These are phyloP conservation scores for Diaporthe caulivora DNA, from an alignment of 2,329 filamentous ascomycete species.

Conservation along the genomic window DNA sequence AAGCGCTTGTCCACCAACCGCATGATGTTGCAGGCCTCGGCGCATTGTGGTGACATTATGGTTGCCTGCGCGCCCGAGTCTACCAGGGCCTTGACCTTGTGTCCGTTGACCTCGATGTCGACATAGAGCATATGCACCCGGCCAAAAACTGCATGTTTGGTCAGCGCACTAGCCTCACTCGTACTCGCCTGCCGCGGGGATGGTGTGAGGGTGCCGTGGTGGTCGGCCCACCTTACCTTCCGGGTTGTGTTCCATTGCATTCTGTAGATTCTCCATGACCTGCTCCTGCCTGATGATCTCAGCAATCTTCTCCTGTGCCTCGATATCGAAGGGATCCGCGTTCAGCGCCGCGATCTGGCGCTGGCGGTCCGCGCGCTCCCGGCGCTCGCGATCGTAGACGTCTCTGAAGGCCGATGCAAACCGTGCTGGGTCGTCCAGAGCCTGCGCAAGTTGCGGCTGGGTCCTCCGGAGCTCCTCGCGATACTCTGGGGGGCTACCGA, in stretches of 20 bases:
- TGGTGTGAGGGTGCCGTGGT: slow-evolving; percentile 13
- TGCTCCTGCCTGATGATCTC: slow-evolving; percentile 97
- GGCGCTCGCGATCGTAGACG: slow-evolving; percentile 77
- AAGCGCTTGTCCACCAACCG: slow-evolving; percentile 93
- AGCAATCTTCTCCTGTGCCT: slow-evolving; percentile 91
- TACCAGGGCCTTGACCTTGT: slow-evolving; percentile 94
- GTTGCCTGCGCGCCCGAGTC: slow-evolving; percentile 98
- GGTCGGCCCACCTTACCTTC: slow-evolving; percentile 76
- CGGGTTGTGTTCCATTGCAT: slow-evolving; percentile 96
- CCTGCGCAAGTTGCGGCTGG: slow-evolving; percentile 82
- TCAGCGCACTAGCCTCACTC: slow-evolving; percentile 32
- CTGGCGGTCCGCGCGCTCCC: slow-evolving; percentile 81
- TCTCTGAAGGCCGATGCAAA: slow-evolving; percentile 81
- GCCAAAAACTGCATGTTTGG: slow-evolving; percentile 78
- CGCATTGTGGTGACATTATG: slow-evolving; percentile 97
- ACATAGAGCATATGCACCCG: slow-evolving; percentile 97
- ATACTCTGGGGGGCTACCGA: slow-evolving; percentile 78
- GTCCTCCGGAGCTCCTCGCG: slow-evolving; percentile 78
- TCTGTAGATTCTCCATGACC: slow-evolving; percentile 95
- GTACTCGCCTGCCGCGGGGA: slow-evolving; percentile 5
- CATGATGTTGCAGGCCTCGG: slow-evolving; percentile 95
- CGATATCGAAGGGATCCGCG: slow-evolving; percentile 92
- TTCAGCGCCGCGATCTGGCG: slow-evolving; percentile 88
- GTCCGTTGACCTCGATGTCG: slow-evolving; percentile 92
- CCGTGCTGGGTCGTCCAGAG: slow-evolving; percentile 78